A percentile compares a stretch with the other conserved stretches of the same genome.
phyloP scores from a whole-genome alignment of 495 filamentous ascomycete species.

The Parmelia sp. region DNA sequence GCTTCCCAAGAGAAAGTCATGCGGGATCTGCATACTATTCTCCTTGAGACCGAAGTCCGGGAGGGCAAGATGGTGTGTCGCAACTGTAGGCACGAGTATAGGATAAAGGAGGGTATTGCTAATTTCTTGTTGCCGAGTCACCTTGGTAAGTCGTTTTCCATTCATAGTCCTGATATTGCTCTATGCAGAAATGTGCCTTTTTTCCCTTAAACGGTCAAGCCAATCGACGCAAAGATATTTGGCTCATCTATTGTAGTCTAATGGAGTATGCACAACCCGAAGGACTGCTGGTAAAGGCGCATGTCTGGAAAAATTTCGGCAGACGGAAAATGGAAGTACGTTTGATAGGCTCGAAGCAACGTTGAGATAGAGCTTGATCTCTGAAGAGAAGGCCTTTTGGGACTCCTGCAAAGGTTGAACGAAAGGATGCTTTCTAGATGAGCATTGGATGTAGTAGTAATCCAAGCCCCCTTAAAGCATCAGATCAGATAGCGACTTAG shows the following conservation, averaged over 20 bases:
- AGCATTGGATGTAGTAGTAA: neutral
- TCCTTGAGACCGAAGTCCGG: slow-evolving; percentile 83
- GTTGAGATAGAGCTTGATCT: neutral
- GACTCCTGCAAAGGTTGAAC: neutral
- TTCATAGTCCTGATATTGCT: neutral
- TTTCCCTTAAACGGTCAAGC: neutral
- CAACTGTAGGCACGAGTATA: slow-evolving; percentile 87
- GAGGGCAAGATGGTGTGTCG: slow-evolving; percentile 87
- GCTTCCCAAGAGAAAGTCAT: slow-evolving; percentile 57
- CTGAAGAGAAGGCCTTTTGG: neutral
- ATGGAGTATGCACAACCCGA: neutral
- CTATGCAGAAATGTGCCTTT: neutral
- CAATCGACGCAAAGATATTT: neutral
- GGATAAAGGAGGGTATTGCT: slow-evolving; percentile 87
- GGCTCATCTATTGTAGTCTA: neutral
- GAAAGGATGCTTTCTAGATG: neutral
- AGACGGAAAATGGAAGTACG: neutral
- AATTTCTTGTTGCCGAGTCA: slow-evolving; percentile 95
- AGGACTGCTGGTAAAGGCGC: neutral
- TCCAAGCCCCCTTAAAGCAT: neutral
- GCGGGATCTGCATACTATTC: slow-evolving; percentile 69
- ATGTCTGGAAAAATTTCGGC: neutral
- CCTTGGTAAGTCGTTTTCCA: slow-evolving; percentile 51
- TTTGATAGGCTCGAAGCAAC: neutral
- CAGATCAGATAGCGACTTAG: neutral